These are phyloP conservation scores for Penicillium maclennaniae DNA, from an alignment of 495 filamentous ascomycete species.

Conservation along the genomic window DNA sequence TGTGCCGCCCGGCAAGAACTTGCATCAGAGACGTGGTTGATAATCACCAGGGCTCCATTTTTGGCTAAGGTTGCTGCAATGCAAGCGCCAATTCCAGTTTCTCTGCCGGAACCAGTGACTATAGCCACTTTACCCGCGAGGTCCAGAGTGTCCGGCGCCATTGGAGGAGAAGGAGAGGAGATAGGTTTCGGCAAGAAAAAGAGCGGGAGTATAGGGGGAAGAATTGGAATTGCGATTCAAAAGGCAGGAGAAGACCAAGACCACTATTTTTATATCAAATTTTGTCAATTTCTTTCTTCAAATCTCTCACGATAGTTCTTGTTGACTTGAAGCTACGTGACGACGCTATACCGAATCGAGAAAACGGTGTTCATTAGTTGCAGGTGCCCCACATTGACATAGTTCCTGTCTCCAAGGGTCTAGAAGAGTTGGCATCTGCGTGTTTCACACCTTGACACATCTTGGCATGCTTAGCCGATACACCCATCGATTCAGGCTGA, in stretches of 20 bases:
- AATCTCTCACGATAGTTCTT: too few species aligned
- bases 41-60: conserved; percentile 34
- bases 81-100: conserved; percentile 35
- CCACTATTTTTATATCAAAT: too few species aligned
- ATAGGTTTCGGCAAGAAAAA: too few species aligned
- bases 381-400: background rate
- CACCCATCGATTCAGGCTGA: conserved; percentile 7
- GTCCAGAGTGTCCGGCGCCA: conserved; percentile 20
- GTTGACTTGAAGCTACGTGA: too few species aligned
- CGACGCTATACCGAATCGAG: conserved; percentile 5
- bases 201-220: too few species aligned
- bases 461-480: background rate
- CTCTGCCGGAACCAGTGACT: conserved; percentile 46
- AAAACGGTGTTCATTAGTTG: conserved; percentile 13
- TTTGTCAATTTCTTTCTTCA: too few species aligned
- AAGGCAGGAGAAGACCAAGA: too few species aligned
- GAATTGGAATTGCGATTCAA: too few species aligned
- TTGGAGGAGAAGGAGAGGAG: background rate
- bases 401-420: too few species aligned
- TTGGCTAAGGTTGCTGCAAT: conserved; percentile 39
- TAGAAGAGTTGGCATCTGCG: too few species aligned
- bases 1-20: conserved; percentile 27
- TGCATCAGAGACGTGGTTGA: conserved; percentile 32
- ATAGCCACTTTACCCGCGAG: conserved; percentile 48
- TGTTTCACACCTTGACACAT: too few species aligned